These are phyloP conservation scores for Solanum hybrid DNA, from an alignment of 305 asterid species.

Conservation along the genomic window DNA sequence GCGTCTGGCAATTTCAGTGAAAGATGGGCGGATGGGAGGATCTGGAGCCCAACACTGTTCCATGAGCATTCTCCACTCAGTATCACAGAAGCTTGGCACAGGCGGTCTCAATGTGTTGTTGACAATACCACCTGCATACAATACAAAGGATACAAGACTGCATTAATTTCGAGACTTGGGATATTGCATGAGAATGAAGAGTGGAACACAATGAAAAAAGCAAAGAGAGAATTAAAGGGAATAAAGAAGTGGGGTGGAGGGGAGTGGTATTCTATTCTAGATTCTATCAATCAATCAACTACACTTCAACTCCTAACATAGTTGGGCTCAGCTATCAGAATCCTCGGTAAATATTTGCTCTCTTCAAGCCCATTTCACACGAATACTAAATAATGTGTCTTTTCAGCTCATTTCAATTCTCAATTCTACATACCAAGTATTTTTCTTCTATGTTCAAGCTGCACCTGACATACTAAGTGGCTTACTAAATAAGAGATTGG, in stretches of 20 bases:
- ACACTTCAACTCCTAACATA: neutral
- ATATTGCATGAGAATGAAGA: neutral
- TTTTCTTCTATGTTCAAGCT: neutral
- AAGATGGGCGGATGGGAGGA: slow-evolving; percentile 78
- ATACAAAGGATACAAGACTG: neutral
- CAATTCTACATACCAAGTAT: neutral
- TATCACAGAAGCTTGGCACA: slow-evolving; percentile 74
- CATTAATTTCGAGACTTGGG: neutral
- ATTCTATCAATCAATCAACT: neutral
- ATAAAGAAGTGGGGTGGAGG: neutral
- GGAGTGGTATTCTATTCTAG: neutral
- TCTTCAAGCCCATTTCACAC: neutral
- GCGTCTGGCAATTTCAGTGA: slow-evolving; percentile 64
- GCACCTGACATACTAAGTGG: neutral
- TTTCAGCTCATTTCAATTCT: neutral
- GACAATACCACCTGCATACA: slow-evolving; percentile 73
- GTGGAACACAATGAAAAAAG: neutral
- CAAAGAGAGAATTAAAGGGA: neutral
- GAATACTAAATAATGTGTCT: neutral
- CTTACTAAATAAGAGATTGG: neutral
- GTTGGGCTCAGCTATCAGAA: neutral
- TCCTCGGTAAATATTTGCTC: neutral
- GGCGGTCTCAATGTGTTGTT: slow-evolving; percentile 91
- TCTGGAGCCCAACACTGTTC: slow-evolving; percentile 95
- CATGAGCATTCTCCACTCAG: slow-evolving; percentile 78